Evolutionary conservation across 257 asterid genomes (phyloP).

Genomic region (Scutellaria baicalensis): DNA sequence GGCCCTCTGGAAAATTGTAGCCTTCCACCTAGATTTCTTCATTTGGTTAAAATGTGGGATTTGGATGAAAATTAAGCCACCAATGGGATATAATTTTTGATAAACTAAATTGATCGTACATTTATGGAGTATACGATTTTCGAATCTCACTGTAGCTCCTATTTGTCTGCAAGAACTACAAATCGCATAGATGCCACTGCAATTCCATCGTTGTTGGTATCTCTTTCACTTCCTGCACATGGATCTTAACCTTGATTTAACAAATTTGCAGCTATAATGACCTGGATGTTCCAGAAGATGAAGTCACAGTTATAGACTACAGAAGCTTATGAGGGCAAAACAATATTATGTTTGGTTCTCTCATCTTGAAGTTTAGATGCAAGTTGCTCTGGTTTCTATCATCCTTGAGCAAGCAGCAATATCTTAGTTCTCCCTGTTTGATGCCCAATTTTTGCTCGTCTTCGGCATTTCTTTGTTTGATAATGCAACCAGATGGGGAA

Average conservation of each 20-base stretch:
- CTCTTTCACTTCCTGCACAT: not conserved
- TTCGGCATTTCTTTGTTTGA: no score
- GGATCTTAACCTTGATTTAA: slow-evolving; percentile 5
- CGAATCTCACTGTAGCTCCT: not conserved
- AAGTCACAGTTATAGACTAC: slow-evolving; percentile 94
- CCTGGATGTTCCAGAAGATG: slow-evolving; percentile 99
- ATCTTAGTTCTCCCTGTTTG: no score
- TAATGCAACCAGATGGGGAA: no score
- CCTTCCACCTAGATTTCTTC: not conserved
- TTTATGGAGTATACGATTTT: not conserved
- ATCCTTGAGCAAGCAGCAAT: no score
- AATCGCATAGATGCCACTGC: not conserved
- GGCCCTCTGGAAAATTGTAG: not conserved
- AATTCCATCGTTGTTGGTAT: not conserved
- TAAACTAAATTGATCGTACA: not conserved
- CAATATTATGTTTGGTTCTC: not conserved
- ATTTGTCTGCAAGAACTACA: not conserved
- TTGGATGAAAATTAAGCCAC: not conserved
- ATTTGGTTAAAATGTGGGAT: not conserved
- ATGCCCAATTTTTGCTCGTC: no score
- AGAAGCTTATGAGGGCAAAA: slow-evolving; percentile 64
- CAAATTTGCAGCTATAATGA: slow-evolving; percentile 77
- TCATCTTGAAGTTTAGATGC: not conserved
- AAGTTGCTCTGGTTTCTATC: no score
- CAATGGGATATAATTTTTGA: not conserved